Percentiles rank a stretch among this genome's conserved stretches.
Conservation (phyloP, 768 basidiomycete species). For the Exidia glandulosa region DNA sequence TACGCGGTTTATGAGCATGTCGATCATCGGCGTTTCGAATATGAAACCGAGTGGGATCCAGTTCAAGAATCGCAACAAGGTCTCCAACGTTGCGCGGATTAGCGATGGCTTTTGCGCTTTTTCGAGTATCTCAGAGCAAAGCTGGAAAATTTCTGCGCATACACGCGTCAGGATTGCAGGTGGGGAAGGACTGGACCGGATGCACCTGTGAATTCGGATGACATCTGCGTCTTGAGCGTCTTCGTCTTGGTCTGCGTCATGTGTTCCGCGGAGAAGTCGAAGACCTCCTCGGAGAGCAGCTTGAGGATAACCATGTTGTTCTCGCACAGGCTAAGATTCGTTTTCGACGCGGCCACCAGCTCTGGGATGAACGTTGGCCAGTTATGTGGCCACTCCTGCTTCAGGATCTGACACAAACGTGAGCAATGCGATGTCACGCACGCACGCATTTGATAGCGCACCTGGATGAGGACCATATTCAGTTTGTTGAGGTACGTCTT, state of each 20-base stretch:
- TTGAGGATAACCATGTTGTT: conserved; percentile 46
- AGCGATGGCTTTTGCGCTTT: conserved; percentile 35
- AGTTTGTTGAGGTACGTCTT: conserved; percentile 36
- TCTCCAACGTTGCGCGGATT: conserved; percentile 38
- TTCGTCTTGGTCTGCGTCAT: conserved; percentile 41
- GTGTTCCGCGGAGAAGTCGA: conserved; percentile 39
- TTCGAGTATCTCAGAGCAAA: conserved; percentile 38
- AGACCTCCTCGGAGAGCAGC: conserved; percentile 38
- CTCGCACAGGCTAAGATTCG: conserved; percentile 35
- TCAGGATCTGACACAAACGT: conserved; percentile 27
- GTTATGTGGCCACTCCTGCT: conserved; percentile 41
- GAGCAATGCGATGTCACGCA: background rate
- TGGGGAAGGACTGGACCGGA: too few relatives aligned
- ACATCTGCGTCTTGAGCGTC: conserved; percentile 37
- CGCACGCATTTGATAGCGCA: conserved; percentile 9
- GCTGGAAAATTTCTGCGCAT: conserved; percentile 36
- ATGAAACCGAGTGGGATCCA: conserved; percentile 44
- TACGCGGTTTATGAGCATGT: conserved; percentile 31
- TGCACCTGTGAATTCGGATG: conserved; percentile 28
- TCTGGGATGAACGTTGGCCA: conserved; percentile 40
- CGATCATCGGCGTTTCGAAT: conserved; percentile 39
- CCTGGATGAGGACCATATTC: conserved; percentile 38
- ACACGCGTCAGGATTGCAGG: too few relatives aligned
- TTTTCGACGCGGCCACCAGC: conserved; percentile 36
- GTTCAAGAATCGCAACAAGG: conserved; percentile 36